Conservation (phyloP, 805 yeast species). For the Peterozyma xylosa region DNA sequence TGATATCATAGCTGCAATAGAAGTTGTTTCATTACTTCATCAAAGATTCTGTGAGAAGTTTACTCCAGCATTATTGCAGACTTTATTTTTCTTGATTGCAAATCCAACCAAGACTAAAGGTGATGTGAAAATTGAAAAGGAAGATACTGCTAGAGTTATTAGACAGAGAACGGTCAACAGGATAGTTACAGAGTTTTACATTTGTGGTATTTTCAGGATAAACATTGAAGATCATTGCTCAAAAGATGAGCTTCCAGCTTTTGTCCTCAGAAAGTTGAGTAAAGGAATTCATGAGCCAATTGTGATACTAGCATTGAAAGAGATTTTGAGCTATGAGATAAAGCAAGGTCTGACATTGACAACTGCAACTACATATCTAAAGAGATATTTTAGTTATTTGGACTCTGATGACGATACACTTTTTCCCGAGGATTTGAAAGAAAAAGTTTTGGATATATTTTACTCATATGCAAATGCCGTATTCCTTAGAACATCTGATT, state of each 20-base stretch:
- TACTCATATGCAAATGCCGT: slow-evolving; percentile 35
- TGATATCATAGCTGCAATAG: slow-evolving; percentile 59
- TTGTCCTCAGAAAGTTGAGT: slow-evolving; percentile 24
- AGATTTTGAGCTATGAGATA: slow-evolving; percentile 33
- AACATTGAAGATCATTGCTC: slow-evolving; percentile 29
- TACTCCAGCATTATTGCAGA: slow-evolving; percentile 38
- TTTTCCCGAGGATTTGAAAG: slow-evolving; percentile 20
- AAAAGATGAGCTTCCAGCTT: slow-evolving; percentile 34
- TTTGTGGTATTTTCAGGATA: slow-evolving; percentile 47
- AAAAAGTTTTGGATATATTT: slow-evolving; percentile 27
- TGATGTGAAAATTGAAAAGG: slow-evolving; percentile 27
- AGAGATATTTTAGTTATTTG: slow-evolving; percentile 32
- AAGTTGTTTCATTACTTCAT: slow-evolving; percentile 64
- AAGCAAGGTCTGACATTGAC: slow-evolving; percentile 19
- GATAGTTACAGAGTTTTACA: slow-evolving; percentile 48
- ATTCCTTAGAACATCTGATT: slow-evolving; percentile 24
- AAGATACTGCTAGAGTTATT: slow-evolving; percentile 29
- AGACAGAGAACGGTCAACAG: slow-evolving; percentile 41
- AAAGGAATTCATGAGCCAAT: slow-evolving; percentile 27
- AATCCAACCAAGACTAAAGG: slow-evolving; percentile 18
- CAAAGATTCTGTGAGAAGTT: slow-evolving; percentile 58
- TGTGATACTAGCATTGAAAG: slow-evolving; percentile 34
- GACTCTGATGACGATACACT: slow-evolving; percentile 20
- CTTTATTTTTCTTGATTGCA: slow-evolving; percentile 32
- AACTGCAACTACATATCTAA: slow-evolving; percentile 40